These are phyloP conservation scores for Globisporangium canariense DNA, from an alignment of 352 stramenopile species.

Conservation along the genomic window DNA sequence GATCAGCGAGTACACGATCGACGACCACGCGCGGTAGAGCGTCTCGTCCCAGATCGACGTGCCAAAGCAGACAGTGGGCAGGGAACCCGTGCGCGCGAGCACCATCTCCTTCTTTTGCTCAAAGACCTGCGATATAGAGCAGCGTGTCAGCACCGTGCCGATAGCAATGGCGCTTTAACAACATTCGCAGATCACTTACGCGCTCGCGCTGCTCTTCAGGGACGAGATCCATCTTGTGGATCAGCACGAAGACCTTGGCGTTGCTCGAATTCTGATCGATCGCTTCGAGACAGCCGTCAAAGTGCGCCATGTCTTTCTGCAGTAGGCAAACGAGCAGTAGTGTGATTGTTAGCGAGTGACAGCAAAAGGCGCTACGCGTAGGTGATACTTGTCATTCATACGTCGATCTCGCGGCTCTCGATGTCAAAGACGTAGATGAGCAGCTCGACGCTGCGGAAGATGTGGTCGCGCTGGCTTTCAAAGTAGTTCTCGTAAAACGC, in stretches of 20 bases:
- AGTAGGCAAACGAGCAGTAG: slow-evolving; percentile 15
- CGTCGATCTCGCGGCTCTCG: slow-evolving; percentile 84
- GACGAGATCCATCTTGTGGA: slow-evolving; percentile 99
- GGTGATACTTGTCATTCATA: slow-evolving; percentile 15
- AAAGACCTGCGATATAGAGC: slow-evolving; percentile 72
- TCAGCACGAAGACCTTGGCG: slow-evolving; percentile 98
- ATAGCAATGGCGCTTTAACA: too few relatives aligned
- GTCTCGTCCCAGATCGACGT: slow-evolving; percentile 99
- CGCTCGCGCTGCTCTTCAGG: slow-evolving; percentile 79
- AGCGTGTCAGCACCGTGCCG: neutral
- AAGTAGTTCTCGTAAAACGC: slow-evolving; percentile 99
- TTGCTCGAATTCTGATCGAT: slow-evolving; percentile 98
- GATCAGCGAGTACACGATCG: slow-evolving; percentile 99
- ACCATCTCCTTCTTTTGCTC: slow-evolving; percentile 95
- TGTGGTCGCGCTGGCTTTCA: slow-evolving; percentile 98
- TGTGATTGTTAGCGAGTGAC: neutral
- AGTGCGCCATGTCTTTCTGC: slow-evolving; percentile 98
- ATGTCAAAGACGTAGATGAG: slow-evolving; percentile 99
- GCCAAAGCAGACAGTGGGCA: slow-evolving; percentile 91
- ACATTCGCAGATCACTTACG: slow-evolving; percentile 27
- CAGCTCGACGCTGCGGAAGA: slow-evolving; percentile 98
- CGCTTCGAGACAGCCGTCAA: slow-evolving; percentile 95
- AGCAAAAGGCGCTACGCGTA: neutral
- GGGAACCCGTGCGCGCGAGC: slow-evolving; percentile 84
- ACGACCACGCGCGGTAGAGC: slow-evolving; percentile 98